A percentile compares a stretch with the other conserved stretches of the same genome.
phyloP scores from a whole-genome alignment of 371 early-diverging fungal genomes.

The Saksenaea vasiformis region DNA sequence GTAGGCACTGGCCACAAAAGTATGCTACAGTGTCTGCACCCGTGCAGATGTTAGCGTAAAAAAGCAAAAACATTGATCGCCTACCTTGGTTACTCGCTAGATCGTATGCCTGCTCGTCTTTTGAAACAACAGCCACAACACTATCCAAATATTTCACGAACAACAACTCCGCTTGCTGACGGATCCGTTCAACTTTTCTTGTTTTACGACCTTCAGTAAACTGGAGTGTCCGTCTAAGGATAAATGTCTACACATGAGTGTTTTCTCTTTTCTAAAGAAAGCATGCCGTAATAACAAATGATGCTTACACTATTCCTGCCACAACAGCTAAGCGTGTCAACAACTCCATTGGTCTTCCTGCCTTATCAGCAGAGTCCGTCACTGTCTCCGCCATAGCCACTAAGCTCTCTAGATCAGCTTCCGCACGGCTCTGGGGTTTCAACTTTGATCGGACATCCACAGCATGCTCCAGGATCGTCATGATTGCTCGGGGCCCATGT shows the following conservation, averaged over 20 bases:
- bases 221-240: constrained; percentile 39
- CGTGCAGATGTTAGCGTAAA: neutral
- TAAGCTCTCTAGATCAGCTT: constrained; percentile 29
- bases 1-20: constrained; percentile 40
- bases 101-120: constrained; percentile 8
- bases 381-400: constrained; percentile 15
- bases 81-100: constrained; percentile 27
- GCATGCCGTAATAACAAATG: neutral
- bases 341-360: neutral
- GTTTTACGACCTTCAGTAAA: constrained; percentile 40
- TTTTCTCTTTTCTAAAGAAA: neutral
- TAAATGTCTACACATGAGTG: neutral
- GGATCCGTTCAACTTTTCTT: constrained; percentile 20
- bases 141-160: constrained; percentile 23
- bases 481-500: constrained; percentile 21
- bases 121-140: neutral
- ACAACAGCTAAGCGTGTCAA: constrained; percentile 28
- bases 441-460: constrained; percentile 38
- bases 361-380: neutral
- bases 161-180: constrained; percentile 17
- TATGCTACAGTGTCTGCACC: constrained; percentile 24
- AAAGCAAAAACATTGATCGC: neutral
- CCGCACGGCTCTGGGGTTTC: constrained; percentile 31
- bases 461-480: constrained; percentile 40
- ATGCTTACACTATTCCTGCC: constrained; percentile 42